Evolutionary conservation across 2,329 filamentous ascomycete species (phyloP).

Genomic region (Fusarium nematophilum): DNA sequence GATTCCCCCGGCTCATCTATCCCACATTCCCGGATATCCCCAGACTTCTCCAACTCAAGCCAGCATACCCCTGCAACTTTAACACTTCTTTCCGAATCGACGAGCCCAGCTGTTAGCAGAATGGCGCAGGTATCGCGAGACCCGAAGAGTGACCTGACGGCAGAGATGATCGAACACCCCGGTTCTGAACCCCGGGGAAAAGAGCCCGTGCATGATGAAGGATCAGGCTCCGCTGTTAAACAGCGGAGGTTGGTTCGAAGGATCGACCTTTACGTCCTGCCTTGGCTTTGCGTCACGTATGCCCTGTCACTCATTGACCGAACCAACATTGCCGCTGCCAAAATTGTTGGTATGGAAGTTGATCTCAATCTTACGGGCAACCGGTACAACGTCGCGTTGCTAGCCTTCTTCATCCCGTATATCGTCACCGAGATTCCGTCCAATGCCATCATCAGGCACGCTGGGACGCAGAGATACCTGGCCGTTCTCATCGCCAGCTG

Average conservation of each 20-base stretch:
- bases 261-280: neutral
- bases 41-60: too few species aligned
- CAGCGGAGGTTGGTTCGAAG: neutral
- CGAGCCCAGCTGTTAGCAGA: too few species aligned
- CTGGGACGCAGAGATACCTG: slow-evolving; percentile 5
- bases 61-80: too few species aligned
- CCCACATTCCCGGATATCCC: too few species aligned
- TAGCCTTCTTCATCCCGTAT: slow-evolving; percentile 13
- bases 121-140: too few species aligned
- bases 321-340: slow-evolving; percentile 13
- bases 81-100: too few species aligned
- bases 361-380: neutral
- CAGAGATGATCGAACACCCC: too few species aligned
- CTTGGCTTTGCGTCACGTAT: slow-evolving; percentile 2
- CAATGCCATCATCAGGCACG: slow-evolving; percentile 2
- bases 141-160: too few species aligned
- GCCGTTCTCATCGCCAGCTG: neutral
- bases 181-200: too few species aligned
- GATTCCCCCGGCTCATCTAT: too few species aligned
- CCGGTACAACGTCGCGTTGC: slow-evolving; percentile 3
- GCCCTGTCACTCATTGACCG: slow-evolving; percentile 11
- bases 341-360: slow-evolving; percentile 6
- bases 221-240: too few species aligned
- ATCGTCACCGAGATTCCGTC: slow-evolving; percentile 6
- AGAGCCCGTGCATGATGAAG: too few species aligned